Evolutionary conservation across 371 early-diverging fungal species (phyloP), one percentile per base, ranked within the genome.

Genomic region (Rhizopus sp.): DNA sequence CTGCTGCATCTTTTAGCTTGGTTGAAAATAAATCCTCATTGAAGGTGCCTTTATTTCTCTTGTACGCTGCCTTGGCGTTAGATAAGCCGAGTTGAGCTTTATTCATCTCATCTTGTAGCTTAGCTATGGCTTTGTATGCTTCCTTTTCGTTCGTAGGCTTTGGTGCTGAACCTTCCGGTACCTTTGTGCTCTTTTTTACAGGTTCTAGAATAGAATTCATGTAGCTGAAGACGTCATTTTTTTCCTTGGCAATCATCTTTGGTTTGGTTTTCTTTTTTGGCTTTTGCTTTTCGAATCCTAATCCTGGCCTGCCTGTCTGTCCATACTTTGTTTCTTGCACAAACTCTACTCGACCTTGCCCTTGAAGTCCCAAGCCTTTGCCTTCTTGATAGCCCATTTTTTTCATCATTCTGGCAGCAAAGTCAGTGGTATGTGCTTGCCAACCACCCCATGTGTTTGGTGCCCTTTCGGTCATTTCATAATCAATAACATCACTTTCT

Each of bases 351-450:
- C 66, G 61, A 1, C 73, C 73, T 45, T 60, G 61, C 23, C 62
- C 64, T n/a, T 59, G 31, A 12, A 50, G 8, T 10, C 73, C 73
- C 40, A 72, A 53, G 1, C 73, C 73, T 51, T 57, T 60, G 9
- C 73, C 73, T 66, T 68, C 34, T 31, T 66, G 53, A 42, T 72
- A 72, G 29, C 73, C 73, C 73, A 72, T 72, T 33, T 72, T 72
- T 16, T 62, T 55, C 66, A 72, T 66, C 69, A 72, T 72, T 47
- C 60, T 69, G 9, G 73, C 41, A 1, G 58, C 73, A 64, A 72
- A 72, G 38, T 69, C 73, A n/a, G 63, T 72, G 0, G 73, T 62
- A 56, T 72, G 67, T 5, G 46, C 42, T 56, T 66, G 59, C 72
- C 72, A 72, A 6, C 48, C n/a, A 2, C 65, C 63, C 51, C 58